Evolutionary conservation across 495 filamentous ascomycete genomes (phyloP).

Genomic region (Amphirosellinia nigrospora): DNA sequence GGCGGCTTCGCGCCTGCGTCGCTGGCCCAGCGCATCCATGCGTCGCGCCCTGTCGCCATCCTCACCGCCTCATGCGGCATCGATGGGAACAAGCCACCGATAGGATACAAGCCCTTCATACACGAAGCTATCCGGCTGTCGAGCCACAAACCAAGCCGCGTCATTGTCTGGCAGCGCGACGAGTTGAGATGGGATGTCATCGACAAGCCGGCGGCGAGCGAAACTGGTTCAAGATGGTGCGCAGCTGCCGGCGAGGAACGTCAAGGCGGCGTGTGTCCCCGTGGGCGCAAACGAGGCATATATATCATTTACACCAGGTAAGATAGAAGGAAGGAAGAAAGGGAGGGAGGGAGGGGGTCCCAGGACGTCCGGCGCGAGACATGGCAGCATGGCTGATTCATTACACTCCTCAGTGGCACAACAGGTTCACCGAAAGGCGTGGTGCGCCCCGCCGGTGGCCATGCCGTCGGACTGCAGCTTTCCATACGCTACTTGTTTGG

Average conservation of each 20-base stretch:
- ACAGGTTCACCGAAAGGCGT: slow-evolving; percentile 92
- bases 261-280: slow-evolving; percentile 74
- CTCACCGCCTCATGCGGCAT: slow-evolving; percentile 93
- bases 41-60: slow-evolving; percentile 73
- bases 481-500: slow-evolving; percentile 81
- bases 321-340: too few species aligned
- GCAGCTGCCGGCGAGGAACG: slow-evolving; percentile 67
- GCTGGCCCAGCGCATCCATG: slow-evolving; percentile 87
- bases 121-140: slow-evolving; percentile 67
- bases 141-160: slow-evolving; percentile 66
- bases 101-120: slow-evolving; percentile 73
- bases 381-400: slow-evolving; percentile 31
- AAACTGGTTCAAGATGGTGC: slow-evolving; percentile 78
- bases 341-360: too few species aligned
- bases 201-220: slow-evolving; percentile 67
- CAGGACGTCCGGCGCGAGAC: slow-evolving; percentile 11
- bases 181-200: slow-evolving; percentile 75
- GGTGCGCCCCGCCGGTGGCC: slow-evolving; percentile 80
- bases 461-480: slow-evolving; percentile 83
- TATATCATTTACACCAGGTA: slow-evolving; percentile 86
- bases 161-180: slow-evolving; percentile 79
- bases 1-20: slow-evolving; percentile 85
- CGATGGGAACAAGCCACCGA: slow-evolving; percentile 79
- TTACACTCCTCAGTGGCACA: slow-evolving; percentile 60
- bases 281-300: slow-evolving; percentile 76